phyloP scores from a whole-genome alignment of 2,329 filamentous ascomycete genomes.

The Penicillium capsulatum region DNA sequence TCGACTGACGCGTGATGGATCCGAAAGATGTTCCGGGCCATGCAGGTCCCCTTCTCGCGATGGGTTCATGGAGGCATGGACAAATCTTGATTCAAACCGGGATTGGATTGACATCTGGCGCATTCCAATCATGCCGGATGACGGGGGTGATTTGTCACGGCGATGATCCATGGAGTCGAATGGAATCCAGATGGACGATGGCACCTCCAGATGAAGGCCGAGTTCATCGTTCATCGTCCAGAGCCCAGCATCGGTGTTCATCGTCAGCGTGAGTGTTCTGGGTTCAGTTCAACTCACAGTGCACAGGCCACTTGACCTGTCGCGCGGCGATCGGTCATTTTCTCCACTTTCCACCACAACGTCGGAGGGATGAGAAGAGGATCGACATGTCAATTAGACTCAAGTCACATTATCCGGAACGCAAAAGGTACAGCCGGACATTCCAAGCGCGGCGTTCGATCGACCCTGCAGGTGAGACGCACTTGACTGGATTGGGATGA shows the following conservation, averaged over 20 bases:
- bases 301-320: conserved; percentile 1
- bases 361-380: neutral
- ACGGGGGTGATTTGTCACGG: conserved; percentile 13
- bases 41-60: conserved; percentile 18
- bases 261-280: too few species aligned
- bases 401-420: conserved; percentile 26
- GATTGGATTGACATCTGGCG: too few species aligned
- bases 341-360: conserved; percentile 1
- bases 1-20: conserved; percentile 32
- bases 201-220: too few species aligned
- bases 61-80: too few species aligned
- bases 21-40: conserved; percentile 18
- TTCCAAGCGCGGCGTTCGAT: conserved; percentile 16
- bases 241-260: too few species aligned
- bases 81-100: too few species aligned
- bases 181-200: neutral
- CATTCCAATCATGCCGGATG: conserved; percentile 17
- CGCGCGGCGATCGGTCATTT: conserved; percentile 1
- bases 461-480: neutral
- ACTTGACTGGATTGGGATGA: conserved; percentile 1
- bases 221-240: too few species aligned
- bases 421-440: conserved; percentile 22
- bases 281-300: too few species aligned
- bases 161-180: neutral
- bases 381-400: conserved; percentile 25